Evolutionary conservation across 1,284 basidiomycete species (phyloP).

Genomic region (Ceratobasidium theobromae): DNA sequence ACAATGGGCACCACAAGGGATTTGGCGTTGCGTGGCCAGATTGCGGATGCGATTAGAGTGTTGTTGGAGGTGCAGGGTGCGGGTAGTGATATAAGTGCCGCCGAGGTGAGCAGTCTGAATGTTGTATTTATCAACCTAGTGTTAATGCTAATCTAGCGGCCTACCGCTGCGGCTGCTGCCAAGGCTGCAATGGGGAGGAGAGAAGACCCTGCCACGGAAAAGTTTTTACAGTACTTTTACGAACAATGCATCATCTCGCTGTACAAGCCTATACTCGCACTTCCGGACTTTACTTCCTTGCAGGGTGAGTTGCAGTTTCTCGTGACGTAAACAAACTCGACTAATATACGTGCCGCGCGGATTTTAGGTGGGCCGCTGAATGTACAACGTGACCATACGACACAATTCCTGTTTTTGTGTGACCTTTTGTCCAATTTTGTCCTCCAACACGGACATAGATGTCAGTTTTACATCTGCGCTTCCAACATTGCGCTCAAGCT

Average conservation of each 20-base stretch:
- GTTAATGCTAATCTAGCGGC: constrained; percentile 8
- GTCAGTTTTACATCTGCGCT: constrained; percentile 87
- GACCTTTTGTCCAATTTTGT: constrained; percentile 91
- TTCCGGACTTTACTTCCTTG: constrained; percentile 72
- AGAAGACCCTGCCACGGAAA: constrained; percentile 83
- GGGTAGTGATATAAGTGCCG: constrained; percentile 47
- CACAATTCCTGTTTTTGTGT: constrained; percentile 79
- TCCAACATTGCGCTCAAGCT: constrained; percentile 71
- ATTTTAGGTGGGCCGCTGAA: constrained; percentile 7
- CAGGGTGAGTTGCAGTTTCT: constrained; percentile 51
- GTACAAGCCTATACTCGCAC: constrained; percentile 74
- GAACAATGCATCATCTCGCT: constrained; percentile 71
- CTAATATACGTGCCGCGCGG: constrained; percentile 14
- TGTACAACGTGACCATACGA: constrained; percentile 69
- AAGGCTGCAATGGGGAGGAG: constrained; percentile 61
- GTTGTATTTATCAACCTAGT: background rate
- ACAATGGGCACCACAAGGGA: constrained; percentile 79
- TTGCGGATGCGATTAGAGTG: constrained; percentile 86
- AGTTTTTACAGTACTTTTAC: constrained; percentile 93
- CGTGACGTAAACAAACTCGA: background rate
- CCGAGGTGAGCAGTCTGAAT: constrained; percentile 42
- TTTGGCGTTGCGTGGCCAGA: constrained; percentile 84
- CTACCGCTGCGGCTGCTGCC: constrained; percentile 38
- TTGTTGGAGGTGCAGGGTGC: constrained; percentile 70
- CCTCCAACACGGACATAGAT: constrained; percentile 84